phyloP scores from a whole-genome alignment of 169 alveolate genomes.

The Eimeria falciformis region DNA sequence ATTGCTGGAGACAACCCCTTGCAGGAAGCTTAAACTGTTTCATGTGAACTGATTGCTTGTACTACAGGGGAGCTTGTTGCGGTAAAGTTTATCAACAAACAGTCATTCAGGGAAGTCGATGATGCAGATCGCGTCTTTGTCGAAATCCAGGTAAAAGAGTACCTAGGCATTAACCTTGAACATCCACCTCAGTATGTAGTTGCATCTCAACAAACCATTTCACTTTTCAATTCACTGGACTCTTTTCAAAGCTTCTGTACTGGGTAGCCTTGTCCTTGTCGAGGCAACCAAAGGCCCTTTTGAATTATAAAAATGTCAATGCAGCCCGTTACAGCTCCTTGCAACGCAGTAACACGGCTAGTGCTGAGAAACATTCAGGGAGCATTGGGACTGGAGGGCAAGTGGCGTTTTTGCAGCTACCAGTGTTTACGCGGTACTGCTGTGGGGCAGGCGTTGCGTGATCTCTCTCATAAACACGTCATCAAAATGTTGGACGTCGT shows the following conservation, averaged over 20 bases:
- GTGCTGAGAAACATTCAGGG: too few species aligned
- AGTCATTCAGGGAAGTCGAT: conserved; percentile 53
- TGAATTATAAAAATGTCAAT: too few species aligned
- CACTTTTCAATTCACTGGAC: background rate
- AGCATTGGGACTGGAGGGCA: too few species aligned
- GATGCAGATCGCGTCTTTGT: conserved; percentile 78
- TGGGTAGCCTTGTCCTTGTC: too few species aligned
- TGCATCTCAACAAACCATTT: background rate
- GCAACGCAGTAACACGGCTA: too few species aligned
- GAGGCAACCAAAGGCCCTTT: too few species aligned
- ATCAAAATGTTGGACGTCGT: conserved; percentile 78
- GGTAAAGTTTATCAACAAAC: conserved; percentile 67
- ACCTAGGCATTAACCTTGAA: background rate
- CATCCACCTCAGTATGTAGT: background rate
- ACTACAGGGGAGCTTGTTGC: conserved; percentile 71
- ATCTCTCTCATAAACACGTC: conserved; percentile 74
- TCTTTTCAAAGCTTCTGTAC: too few species aligned
- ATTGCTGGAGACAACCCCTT: too few species aligned
- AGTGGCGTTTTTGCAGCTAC: background rate
- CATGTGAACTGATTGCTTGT: background rate
- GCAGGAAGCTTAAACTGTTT: too few species aligned
- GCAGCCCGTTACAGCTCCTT: too few species aligned
- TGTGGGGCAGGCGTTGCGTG: conserved; percentile 73
- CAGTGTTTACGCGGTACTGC: background rate
- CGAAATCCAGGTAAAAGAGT: conserved; percentile 70